Evolutionary conservation across 129 eudicot species (phyloP).

Genomic region (Logfia minima): DNA sequence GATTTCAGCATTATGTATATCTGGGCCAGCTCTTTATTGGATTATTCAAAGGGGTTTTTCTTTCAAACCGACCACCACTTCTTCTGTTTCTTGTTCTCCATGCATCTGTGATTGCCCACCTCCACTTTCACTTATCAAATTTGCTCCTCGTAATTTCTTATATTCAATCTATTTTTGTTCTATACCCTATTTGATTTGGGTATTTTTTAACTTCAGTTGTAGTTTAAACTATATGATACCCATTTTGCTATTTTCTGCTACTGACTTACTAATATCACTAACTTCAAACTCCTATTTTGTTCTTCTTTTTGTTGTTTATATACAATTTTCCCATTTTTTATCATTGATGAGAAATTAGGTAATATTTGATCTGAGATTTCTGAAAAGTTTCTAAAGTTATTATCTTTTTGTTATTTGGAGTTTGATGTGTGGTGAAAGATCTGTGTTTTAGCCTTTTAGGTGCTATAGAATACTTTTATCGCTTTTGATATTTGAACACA

Average conservation of each 20-base stretch:
- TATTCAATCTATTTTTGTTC: not conserved
- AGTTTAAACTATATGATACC: not conserved
- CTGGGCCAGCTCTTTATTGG: slow-evolving; percentile 76
- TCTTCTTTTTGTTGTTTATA: not conserved
- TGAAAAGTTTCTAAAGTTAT: slow-evolving; percentile 4
- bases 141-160: slow-evolving; percentile 54
- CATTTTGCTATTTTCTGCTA: not conserved
- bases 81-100: slow-evolving; percentile 44
- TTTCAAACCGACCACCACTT: slow-evolving; percentile 29
- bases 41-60: slow-evolving; percentile 51
- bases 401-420: not conserved
- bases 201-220: not conserved
- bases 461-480: not conserved
- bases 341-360: not conserved
- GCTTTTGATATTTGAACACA: not conserved
- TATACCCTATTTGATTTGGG: not conserved
- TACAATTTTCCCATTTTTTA: not conserved
- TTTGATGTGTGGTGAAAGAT: slow-evolving; percentile 11
- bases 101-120: slow-evolving; percentile 84
- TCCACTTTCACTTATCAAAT: slow-evolving; percentile 68
- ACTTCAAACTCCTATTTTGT: not conserved
- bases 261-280: not conserved
- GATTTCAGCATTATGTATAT: slow-evolving; percentile 71
- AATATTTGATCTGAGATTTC: slow-evolving; percentile 17
- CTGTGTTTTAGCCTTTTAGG: not conserved